Conservation (phyloP, 139 green algal genomes). For the Bryopsis sp. region DNA sequence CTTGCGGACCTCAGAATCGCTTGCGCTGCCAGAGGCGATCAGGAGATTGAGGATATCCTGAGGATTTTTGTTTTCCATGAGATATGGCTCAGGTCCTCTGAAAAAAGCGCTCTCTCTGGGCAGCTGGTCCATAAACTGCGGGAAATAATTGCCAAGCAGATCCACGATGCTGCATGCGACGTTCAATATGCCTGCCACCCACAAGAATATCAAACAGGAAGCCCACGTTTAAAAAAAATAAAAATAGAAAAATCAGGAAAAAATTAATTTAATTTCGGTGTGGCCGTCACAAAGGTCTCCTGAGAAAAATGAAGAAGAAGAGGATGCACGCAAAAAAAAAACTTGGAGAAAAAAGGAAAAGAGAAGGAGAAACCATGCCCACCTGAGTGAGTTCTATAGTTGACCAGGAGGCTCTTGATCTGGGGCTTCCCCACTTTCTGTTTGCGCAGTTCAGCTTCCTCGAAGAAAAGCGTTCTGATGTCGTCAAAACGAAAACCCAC, state of each 20-base stretch:
- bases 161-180: slow-evolving; percentile 51
- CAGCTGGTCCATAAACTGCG: slow-evolving; percentile 46
- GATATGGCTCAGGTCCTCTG: slow-evolving; percentile 42
- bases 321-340: too few species aligned
- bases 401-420: background rate
- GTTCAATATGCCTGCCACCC: slow-evolving; percentile 48
- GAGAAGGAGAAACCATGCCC: too few species aligned
- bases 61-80: slow-evolving; percentile 37
- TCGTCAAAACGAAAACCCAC: slow-evolving; percentile 59
- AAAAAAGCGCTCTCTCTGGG: slow-evolving; percentile 53
- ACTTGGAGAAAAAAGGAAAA: too few species aligned
- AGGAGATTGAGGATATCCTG: slow-evolving; percentile 53
- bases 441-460: background rate
- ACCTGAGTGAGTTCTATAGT: slow-evolving; percentile 4
- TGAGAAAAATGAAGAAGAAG: too few species aligned
- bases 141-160: slow-evolving; percentile 51
- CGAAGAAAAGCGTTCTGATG: slow-evolving; percentile 5
- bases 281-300: too few species aligned
- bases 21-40: slow-evolving; percentile 30
- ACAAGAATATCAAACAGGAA: background rate
- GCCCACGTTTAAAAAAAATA: too few species aligned
- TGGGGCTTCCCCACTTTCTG: background rate
- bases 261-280: too few species aligned
- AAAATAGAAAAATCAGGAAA: too few species aligned
- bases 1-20: too few species aligned